phyloP scores from a whole-genome alignment of 176 grass and related monocot genomes.

The Ensete glaucum region DNA sequence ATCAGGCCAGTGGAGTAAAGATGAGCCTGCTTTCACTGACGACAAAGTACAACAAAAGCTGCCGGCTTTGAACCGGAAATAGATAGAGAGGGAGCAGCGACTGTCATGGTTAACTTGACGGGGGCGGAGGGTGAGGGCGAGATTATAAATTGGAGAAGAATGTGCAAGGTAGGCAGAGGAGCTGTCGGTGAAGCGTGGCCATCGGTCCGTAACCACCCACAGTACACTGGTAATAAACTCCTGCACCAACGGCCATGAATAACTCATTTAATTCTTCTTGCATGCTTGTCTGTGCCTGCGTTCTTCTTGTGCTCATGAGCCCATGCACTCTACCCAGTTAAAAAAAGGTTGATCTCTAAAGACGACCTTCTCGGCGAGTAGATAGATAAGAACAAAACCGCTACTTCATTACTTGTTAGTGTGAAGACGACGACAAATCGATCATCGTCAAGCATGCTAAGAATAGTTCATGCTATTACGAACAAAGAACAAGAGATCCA shows the following conservation, averaged over 20 bases:
- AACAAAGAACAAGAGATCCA: too few species aligned
- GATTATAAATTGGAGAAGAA: neutral
- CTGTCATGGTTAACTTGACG: neutral
- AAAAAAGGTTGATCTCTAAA: too few species aligned
- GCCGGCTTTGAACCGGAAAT: neutral
- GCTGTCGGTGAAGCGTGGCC: constrained; percentile 55
- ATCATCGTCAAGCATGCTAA: too few species aligned
- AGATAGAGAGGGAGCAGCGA: neutral
- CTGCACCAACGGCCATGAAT: constrained; percentile 49
- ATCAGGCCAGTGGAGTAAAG: neutral
- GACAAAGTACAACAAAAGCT: constrained; percentile 35
- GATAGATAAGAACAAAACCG: too few species aligned
- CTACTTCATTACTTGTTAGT: too few species aligned
- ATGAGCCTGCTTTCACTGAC: constrained; percentile 23
- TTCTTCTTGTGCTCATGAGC: too few species aligned
- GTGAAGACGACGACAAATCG: too few species aligned
- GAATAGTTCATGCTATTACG: too few species aligned
- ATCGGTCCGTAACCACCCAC: constrained; percentile 32
- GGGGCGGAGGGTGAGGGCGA: neutral
- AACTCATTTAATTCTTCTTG: constrained; percentile 34
- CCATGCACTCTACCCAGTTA: too few species aligned
- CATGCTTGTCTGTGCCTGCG: neutral
- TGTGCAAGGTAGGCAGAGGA: constrained; percentile 10
- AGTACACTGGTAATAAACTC: constrained; percentile 61
- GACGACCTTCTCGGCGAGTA: too few species aligned